These are phyloP conservation scores for Glycine soja DNA, from an alignment of 306 rosid genomes.

Conservation along the genomic window DNA sequence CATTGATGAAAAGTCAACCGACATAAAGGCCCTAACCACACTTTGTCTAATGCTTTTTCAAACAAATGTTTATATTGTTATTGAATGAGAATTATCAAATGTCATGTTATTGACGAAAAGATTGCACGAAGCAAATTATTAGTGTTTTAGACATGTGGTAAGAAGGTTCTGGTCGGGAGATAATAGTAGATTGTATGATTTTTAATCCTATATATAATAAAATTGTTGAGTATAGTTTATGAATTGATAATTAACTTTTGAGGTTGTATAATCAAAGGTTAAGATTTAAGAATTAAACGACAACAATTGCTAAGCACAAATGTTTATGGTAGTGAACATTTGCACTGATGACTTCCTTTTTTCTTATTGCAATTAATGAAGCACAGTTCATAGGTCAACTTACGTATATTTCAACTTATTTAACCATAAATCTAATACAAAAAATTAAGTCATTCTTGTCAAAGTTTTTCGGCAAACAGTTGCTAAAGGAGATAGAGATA, in stretches of 20 bases:
- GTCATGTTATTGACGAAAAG: not conserved
- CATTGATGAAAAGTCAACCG: conserved; percentile 7
- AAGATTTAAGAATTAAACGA: not conserved
- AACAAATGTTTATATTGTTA: not conserved
- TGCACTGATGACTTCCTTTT: not conserved
- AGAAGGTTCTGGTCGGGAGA: too few species aligned
- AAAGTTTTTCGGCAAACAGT: not conserved
- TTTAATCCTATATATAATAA: too few species aligned
- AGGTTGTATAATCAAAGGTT: not conserved
- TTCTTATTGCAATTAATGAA: not conserved
- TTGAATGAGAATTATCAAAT: not conserved
- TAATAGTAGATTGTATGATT: not conserved
- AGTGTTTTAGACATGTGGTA: not conserved
- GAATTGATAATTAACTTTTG: not conserved
- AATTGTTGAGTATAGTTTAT: too few species aligned
- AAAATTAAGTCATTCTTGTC: not conserved
- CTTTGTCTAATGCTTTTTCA: not conserved
- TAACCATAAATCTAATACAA: not conserved
- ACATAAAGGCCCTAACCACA: not conserved
- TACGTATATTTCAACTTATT: not conserved
- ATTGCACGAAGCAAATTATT: not conserved
- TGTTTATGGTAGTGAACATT: not conserved
- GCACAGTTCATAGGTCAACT: not conserved
- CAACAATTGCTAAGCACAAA: not conserved
- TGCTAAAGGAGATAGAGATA: too few species aligned